Evolutionary conservation across 2,329 filamentous ascomycete genomes (phyloP).

Genomic region (Diaporthe longicolla): DNA sequence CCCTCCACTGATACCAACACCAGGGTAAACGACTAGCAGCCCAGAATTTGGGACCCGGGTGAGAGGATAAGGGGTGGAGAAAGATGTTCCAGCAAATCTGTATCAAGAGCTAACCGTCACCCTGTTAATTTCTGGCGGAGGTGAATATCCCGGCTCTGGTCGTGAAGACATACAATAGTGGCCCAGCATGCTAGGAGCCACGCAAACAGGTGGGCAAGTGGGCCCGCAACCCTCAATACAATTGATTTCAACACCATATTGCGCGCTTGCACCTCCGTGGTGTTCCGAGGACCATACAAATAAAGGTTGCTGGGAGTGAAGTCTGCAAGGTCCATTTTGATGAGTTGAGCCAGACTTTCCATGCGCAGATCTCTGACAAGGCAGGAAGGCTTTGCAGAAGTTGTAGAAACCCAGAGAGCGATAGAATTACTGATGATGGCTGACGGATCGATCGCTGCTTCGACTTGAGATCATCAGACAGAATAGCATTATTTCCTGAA

Average conservation of each 20-base stretch:
- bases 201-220: background rate
- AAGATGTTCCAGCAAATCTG: background rate
- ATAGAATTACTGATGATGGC: background rate
- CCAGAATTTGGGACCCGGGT: slow-evolving; percentile 7
- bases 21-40: slow-evolving; percentile 1
- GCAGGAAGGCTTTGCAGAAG: background rate
- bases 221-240: background rate
- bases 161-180: background rate
- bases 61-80: background rate
- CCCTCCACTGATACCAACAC: slow-evolving; percentile 25
- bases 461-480: background rate
- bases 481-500: background rate
- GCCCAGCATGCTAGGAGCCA: background rate
- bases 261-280: background rate
- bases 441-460: too few species aligned
- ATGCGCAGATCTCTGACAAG: too few species aligned
- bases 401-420: too few species aligned
- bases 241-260: background rate
- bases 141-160: background rate
- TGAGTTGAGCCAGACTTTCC: too few species aligned
- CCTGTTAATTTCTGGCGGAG: background rate
- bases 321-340: background rate
- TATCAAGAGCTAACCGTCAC: background rate
- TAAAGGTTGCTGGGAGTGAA: background rate
- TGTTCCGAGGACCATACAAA: background rate